Evolutionary conservation across 2,329 filamentous ascomycete species (phyloP).

Genomic region (Botryotinia convoluta): DNA sequence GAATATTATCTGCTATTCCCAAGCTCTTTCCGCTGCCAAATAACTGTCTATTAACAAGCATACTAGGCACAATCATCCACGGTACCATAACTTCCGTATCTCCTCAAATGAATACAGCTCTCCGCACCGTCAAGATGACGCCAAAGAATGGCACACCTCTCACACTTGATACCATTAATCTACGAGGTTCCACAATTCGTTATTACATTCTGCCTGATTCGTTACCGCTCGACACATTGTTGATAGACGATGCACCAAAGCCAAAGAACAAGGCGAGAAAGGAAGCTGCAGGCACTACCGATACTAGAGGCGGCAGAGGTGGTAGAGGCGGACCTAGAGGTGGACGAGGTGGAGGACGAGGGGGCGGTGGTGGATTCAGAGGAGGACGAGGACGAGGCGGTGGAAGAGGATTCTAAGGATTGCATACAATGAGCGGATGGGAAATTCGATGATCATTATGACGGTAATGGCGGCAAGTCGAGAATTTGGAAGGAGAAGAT

Average conservation of each 20-base stretch:
- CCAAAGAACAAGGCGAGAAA: constrained; percentile 99
- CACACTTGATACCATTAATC: constrained; percentile 90
- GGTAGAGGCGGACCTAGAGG: constrained; percentile 45
- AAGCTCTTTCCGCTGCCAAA: neutral
- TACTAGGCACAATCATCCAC: constrained; percentile 83
- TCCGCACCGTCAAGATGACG: constrained; percentile 97
- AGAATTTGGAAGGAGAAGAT: neutral
- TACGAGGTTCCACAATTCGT: constrained; percentile 91
- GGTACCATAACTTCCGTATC: constrained; percentile 96
- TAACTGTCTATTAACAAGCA: constrained; percentile 6
- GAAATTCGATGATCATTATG: constrained; percentile 11
- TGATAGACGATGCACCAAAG: constrained; percentile 96
- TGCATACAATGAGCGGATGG: neutral
- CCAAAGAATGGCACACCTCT: constrained; percentile 82
- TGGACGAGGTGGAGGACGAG: constrained; percentile 50
- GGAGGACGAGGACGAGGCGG: constrained; percentile 50
- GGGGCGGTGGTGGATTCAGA: constrained; percentile 48
- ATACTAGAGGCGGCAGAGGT: constrained; percentile 37
- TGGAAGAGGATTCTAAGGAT: constrained; percentile 39
- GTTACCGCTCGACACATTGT: constrained; percentile 87
- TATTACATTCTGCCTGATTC: constrained; percentile 97
- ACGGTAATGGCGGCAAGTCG: neutral
- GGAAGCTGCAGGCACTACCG: constrained; percentile 61
- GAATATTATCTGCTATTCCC: constrained; percentile 25
- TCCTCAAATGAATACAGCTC: constrained; percentile 96